Base-by-base conservation (phyloP, 768 basidiomycete genomes). In the Antrodiella citrinella region DNA sequence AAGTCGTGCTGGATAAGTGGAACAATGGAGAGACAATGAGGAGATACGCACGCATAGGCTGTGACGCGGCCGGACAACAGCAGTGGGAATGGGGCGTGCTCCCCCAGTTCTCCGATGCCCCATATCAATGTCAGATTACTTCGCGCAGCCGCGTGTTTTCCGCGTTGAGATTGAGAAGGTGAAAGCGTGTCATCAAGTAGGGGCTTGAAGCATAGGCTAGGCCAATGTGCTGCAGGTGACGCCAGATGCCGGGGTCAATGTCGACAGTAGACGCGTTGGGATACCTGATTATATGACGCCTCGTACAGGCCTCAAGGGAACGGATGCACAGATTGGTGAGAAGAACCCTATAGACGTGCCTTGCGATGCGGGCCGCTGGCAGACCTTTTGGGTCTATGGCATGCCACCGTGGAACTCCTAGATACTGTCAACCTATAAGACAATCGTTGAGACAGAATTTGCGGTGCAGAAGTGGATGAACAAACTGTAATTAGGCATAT, bases 11-110 rank as follows among this genome's bases (percentile, higher is more conserved):
- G 39, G 49, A 53, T 53, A 38, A 22, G n/a, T 12, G 22, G 50
- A 50, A 54, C 54, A 54, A 54, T 54, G 54, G 53, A 50, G 30
- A 45, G 48, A 51, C 54, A 54, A 45, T 50, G 54, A 54, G 50
- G 53, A 41, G 48, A 44, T 20, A 39, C 20, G 47, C 30, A 35
- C 30, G 30, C 48, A 39, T 38, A 39, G 39, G 42, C 15, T 21
- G 40, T 49, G 48, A 41, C 48, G 11, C 48, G n/a, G n/a, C n/a
- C n/a, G 30, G 30, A 15, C 30, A 7, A 7, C 30, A 35, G 30
- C 15, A 35, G 30, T 35, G 30, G 30, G 30, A 35, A 35, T 7
- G 30, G 15, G 30, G 30, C 30, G 30, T 35, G 30, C 30, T 7
- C 30, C n/a, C 30, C 15, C 30, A 35, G 7, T 15, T 35, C 30